A percentile compares a stretch with the other conserved stretches of the same genome.
Evolutionary conservation across 768 basidiomycete species (phyloP).

Genomic region (Coprinopsis strossmayeri): DNA sequence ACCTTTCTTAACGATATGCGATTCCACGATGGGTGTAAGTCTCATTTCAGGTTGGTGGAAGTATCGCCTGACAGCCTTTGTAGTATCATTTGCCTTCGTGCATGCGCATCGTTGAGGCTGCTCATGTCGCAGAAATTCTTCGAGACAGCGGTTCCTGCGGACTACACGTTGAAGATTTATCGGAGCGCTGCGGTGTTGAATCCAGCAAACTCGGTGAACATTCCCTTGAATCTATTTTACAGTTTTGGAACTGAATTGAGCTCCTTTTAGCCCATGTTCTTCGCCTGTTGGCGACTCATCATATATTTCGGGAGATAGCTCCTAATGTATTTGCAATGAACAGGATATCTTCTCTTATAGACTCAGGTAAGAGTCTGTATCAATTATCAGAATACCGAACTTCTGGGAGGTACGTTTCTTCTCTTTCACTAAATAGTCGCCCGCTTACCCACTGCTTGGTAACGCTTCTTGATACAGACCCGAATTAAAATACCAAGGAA

Average conservation of each 20-base stretch:
- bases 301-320: conserved; percentile 60
- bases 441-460: not conserved
- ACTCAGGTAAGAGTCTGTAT: conserved; percentile 53
- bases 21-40: conserved; percentile 65
- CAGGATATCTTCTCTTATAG: conserved; percentile 60
- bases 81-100: conserved; percentile 75
- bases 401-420: conserved; percentile 31
- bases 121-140: conserved; percentile 65
- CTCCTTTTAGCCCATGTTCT: conserved; percentile 60
- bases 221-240: not conserved
- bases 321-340: conserved; percentile 72
- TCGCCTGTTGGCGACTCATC: conserved; percentile 73
- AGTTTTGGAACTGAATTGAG: not conserved
- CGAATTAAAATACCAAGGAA: conserved; percentile 58
- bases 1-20: conserved; percentile 68
- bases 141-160: conserved; percentile 53
- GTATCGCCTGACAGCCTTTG: conserved; percentile 1
- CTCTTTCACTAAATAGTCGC: not conserved
- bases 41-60: conserved; percentile 3
- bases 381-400: conserved; percentile 33
- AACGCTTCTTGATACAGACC: conserved; percentile 30
- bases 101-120: conserved; percentile 65
- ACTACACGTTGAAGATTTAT: conserved; percentile 43
- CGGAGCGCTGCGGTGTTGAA: conserved; percentile 36
- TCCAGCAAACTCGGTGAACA: conserved; percentile 44